A percentile compares a stretch with the other conserved stretches of the same genome.
phyloP scores from a whole-genome alignment of 305 asterid genomes.

The Fraxinus platypoda region DNA sequence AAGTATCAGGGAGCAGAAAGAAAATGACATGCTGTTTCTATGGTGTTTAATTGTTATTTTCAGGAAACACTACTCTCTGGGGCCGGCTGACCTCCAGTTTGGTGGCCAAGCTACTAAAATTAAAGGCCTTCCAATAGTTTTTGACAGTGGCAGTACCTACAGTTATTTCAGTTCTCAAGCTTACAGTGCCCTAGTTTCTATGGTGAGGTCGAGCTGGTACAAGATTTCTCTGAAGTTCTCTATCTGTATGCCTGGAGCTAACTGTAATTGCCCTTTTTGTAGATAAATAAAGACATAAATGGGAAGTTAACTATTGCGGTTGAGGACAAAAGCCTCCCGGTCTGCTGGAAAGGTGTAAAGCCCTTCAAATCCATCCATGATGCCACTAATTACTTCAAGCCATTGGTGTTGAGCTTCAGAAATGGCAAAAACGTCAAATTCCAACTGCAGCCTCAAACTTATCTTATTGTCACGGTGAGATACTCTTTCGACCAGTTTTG shows the following conservation, averaged over 20 bases:
- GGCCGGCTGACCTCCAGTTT: constrained; percentile 57
- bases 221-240: not conserved
- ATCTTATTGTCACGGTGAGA: constrained; percentile 71
- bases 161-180: constrained; percentile 69
- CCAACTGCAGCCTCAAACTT: constrained; percentile 65
- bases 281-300: constrained; percentile 55
- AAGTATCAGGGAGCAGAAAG: not conserved
- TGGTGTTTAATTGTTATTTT: constrained; percentile 21
- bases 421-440: constrained; percentile 48
- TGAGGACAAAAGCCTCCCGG: constrained; percentile 68
- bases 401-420: constrained; percentile 56
- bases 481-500: not conserved
- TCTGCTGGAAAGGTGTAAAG: constrained; percentile 86
- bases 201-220: constrained; percentile 42
- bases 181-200: constrained; percentile 50
- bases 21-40: constrained; percentile 2
- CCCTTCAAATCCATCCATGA: constrained; percentile 71
- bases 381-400: constrained; percentile 60
- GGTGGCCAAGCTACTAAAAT: constrained; percentile 55
- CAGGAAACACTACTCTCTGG: constrained; percentile 76
- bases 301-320: constrained; percentile 52
- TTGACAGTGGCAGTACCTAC: constrained; percentile 95
- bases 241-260: constrained; percentile 16
- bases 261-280: constrained; percentile 11
- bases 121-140: constrained; percentile 59